Evolutionary conservation across 805 yeast species (phyloP).

Genomic region (Schwanniomyces yamadae): DNA sequence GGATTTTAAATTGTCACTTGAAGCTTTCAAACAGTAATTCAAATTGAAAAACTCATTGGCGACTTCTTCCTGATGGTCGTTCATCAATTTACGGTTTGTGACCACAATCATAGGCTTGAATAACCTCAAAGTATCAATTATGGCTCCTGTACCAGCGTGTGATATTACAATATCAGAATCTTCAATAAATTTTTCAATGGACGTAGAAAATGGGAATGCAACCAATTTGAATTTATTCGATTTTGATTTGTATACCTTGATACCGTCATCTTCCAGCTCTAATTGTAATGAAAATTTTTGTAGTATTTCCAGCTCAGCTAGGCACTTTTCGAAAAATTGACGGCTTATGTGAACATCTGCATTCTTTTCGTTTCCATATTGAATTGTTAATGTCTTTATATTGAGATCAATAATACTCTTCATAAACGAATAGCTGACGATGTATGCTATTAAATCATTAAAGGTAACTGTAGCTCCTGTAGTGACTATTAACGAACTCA

Average conservation of each 20-base stretch:
- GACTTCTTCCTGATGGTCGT: constrained; percentile 81
- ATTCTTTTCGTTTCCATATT: constrained; percentile 34
- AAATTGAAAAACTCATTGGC: constrained; percentile 38
- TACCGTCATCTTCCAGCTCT: neutral
- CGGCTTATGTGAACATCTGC: constrained; percentile 22
- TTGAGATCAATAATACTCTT: constrained; percentile 31
- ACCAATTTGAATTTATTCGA: constrained; percentile 12
- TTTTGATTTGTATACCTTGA: constrained; percentile 3
- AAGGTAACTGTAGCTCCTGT: constrained; percentile 94
- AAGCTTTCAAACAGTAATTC: constrained; percentile 11
- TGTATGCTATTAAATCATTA: constrained; percentile 49
- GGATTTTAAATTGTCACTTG: constrained; percentile 1
- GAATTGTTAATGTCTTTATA: constrained; percentile 28
- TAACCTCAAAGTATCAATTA: constrained; percentile 68
- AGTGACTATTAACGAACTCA: constrained; percentile 50
- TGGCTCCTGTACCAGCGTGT: constrained; percentile 93
- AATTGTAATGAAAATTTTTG: constrained; percentile 3
- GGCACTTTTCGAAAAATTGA: constrained; percentile 16
- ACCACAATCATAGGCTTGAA: constrained; percentile 64
- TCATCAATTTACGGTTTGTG: constrained; percentile 71
- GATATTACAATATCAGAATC: constrained; percentile 65
- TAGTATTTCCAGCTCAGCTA: constrained; percentile 11
- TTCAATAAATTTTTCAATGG: constrained; percentile 37
- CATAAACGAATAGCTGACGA: constrained; percentile 37
- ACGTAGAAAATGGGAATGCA: constrained; percentile 28